Base-by-base conservation (phyloP, 768 basidiomycete genomes). In the Russula compacta region DNA sequence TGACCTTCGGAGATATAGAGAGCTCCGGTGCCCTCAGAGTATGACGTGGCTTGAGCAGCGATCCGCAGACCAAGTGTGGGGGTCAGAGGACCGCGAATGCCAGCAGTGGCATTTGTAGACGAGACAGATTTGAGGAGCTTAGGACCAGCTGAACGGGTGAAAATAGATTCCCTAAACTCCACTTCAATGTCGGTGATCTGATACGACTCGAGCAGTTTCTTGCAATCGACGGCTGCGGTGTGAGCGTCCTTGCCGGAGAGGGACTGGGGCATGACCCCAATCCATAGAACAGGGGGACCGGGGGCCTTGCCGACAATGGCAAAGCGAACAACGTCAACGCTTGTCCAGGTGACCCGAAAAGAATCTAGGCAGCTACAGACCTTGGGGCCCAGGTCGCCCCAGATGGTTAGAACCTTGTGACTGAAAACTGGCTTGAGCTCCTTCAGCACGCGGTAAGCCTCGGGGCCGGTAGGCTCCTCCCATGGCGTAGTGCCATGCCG, bases 21-120 rank as follows among this genome's bases (percentile, higher is more conserved):
- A 50, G 57, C 66, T 36, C 69, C 74, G 1, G 77, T 77, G 58
- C 77, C 75, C 63, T 76, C 77, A 42, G 46, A 67, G 55, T 72
- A 36, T 43, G 77, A 72, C 2, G 36, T 48, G 60, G 66, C 70
- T 17, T 53, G 61, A 36, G 71, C 62, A 33, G 77, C 74, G 52
- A 78, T 75, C 21, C 60, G 42, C 48, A 76, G 69, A 54, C 76
- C 71, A 21, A 78, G 74, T 38, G 74, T 64, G 59, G 70, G 63
- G 6, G 73, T 72, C 67, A 78, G 73, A 15, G 71, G 71, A 48
- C 71, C 69, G 33, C 69, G 67, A 39, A 39, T 14, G 24, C 24
- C 24, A 29, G 24, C 24, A 29, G 24, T 3, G 24, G 24, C 24
- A 3, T 29, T 29, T 29, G 24, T 29, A 3, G 24, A 29, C 39